phyloP scores from a whole-genome alignment of 805 yeast genomes.

The Wickerhamomyces tratensis region DNA sequence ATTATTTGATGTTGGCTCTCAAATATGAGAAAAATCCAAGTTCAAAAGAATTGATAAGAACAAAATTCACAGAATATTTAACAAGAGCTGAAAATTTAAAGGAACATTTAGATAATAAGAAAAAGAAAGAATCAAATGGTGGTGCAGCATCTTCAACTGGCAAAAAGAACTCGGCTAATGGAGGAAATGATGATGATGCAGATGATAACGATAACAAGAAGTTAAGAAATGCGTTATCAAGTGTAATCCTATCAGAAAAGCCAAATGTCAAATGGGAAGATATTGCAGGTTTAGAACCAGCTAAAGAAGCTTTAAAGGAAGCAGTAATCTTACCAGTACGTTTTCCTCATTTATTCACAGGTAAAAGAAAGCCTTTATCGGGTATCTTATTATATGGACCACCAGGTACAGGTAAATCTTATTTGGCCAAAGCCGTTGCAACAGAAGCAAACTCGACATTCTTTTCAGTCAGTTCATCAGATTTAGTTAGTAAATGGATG shows the following conservation, averaged over 20 bases:
- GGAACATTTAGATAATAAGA: slow-evolving; percentile 67
- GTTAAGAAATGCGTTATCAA: slow-evolving; percentile 81
- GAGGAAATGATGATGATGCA: slow-evolving; percentile 48
- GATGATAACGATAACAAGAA: slow-evolving; percentile 81
- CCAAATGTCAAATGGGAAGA: slow-evolving; percentile 94
- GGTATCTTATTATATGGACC: slow-evolving; percentile 88
- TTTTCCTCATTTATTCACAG: slow-evolving; percentile 92
- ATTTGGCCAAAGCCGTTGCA: slow-evolving; percentile 95
- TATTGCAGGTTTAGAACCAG: slow-evolving; percentile 90
- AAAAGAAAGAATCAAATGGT: slow-evolving; percentile 33
- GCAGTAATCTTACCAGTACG: slow-evolving; percentile 95
- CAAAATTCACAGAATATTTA: slow-evolving; percentile 85
- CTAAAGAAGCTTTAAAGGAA: slow-evolving; percentile 94
- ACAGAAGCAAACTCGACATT: slow-evolving; percentile 97
- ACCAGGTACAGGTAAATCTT: slow-evolving; percentile 98
- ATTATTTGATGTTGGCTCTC: slow-evolving; percentile 90
- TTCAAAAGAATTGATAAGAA: slow-evolving; percentile 79
- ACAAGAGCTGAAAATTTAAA: slow-evolving; percentile 91
- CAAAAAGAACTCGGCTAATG: slow-evolving; percentile 45
- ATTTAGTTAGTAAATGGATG: slow-evolving; percentile 97
- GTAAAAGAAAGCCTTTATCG: slow-evolving; percentile 85
- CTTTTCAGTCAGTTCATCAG: slow-evolving; percentile 93
- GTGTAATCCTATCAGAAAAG: slow-evolving; percentile 83
- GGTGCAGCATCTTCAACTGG: slow-evolving; percentile 14
- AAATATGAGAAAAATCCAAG: slow-evolving; percentile 89